phyloP scores from a whole-genome alignment of 257 asterid species.

The Solanum clarkiae region DNA sequence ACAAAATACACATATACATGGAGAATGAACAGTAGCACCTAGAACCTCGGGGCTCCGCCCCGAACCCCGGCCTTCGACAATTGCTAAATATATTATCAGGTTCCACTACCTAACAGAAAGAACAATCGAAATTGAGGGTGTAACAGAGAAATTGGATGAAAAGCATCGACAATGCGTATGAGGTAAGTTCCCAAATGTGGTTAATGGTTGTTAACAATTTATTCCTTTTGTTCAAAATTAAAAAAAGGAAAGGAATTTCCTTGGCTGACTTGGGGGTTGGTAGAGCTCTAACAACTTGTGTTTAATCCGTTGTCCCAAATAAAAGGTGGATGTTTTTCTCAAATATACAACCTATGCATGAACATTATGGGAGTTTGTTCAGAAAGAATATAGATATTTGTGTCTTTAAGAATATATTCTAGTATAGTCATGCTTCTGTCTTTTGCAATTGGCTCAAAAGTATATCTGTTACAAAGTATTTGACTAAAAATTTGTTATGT shows the following conservation, averaged over 20 bases:
- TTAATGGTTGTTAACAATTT: neutral
- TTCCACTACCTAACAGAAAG: too few species aligned
- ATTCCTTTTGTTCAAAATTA: neutral
- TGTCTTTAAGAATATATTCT: neutral
- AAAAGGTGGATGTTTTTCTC: neutral
- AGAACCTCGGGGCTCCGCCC: too few species aligned
- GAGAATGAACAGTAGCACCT: too few species aligned
- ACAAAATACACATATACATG: too few species aligned
- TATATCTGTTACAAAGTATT: neutral
- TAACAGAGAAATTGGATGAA: neutral
- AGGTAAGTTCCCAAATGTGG: neutral
- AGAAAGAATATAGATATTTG: neutral
- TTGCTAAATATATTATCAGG: too few species aligned
- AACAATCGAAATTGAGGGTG: neutral
- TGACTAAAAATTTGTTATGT: neutral
- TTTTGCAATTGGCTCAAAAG: neutral
- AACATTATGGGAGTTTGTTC: neutral
- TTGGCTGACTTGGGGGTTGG: neutral
- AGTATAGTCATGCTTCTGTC: neutral
- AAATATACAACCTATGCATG: neutral
- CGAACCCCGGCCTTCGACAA: too few species aligned
- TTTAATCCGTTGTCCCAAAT: neutral
- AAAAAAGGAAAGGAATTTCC: neutral
- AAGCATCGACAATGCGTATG: neutral
- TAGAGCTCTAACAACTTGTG: neutral